phyloP scores from a whole-genome alignment of 805 yeast species.

The Maudiozyma barnettii region DNA sequence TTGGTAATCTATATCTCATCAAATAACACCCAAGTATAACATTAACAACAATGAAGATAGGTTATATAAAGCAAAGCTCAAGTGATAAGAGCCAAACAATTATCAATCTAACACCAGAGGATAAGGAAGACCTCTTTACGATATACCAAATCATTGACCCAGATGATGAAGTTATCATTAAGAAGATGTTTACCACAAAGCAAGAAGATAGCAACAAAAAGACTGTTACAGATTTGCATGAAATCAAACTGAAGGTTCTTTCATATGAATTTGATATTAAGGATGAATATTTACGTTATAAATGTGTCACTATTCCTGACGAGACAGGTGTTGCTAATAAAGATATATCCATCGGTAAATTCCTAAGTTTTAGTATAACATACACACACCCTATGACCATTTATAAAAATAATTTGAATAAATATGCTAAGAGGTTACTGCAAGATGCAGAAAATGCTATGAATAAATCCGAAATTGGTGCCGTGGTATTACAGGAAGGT shows the following conservation, averaged over 20 bases:
- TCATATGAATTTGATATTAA: constrained; percentile 69
- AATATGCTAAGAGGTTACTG: constrained; percentile 50
- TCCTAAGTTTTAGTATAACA: constrained; percentile 77
- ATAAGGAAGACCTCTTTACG: constrained; percentile 86
- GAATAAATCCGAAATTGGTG: constrained; percentile 82
- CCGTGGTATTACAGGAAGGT: constrained; percentile 88
- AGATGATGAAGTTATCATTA: constrained; percentile 63
- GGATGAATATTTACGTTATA: constrained; percentile 65
- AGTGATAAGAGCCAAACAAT: constrained; percentile 12
- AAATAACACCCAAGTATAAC: not conserved
- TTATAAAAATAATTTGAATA: constrained; percentile 72
- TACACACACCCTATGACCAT: constrained; percentile 58
- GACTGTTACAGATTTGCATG: constrained; percentile 49
- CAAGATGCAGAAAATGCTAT: constrained; percentile 67
- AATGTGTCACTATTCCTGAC: constrained; percentile 53
- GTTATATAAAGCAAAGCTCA: constrained; percentile 9
- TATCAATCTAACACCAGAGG: constrained; percentile 65
- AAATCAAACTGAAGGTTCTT: constrained; percentile 50
- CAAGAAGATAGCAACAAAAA: constrained; percentile 53
- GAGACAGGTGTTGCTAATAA: constrained; percentile 42
- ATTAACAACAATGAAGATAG: constrained; percentile 13
- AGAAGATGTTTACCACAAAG: constrained; percentile 52
- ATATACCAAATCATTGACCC: constrained; percentile 69
- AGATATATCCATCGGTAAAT: constrained; percentile 74
- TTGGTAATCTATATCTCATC: too few species aligned